phyloP scores from a whole-genome alignment of 768 basidiomycete species.

The Collybia mongolica region DNA sequence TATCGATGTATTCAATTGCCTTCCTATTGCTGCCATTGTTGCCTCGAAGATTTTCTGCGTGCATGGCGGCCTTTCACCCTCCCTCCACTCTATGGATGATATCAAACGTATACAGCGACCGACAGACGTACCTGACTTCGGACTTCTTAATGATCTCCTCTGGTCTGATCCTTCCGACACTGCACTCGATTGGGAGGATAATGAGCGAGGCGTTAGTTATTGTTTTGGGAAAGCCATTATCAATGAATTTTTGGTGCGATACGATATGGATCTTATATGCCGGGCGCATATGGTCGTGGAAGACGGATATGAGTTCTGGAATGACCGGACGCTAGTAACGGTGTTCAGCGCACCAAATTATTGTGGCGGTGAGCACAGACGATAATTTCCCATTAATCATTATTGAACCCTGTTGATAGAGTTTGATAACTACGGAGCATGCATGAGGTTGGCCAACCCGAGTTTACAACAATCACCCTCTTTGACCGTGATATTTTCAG shows the following conservation, averaged over 20 bases:
- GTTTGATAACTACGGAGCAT: conserved; percentile 94
- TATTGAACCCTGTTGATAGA: conserved; percentile 43
- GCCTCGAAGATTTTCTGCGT: conserved; percentile 99
- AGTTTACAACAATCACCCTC: conserved; percentile 4
- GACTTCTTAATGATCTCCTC: conserved; percentile 92
- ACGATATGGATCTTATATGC: conserved; percentile 99
- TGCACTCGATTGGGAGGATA: conserved; percentile 98
- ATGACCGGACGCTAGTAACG: conserved; percentile 96
- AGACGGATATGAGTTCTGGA: conserved; percentile 99
- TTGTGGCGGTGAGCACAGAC: conserved; percentile 77
- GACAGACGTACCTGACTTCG: conserved; percentile 98
- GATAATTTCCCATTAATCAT: conserved; percentile 6
- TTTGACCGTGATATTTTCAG: conserved; percentile 34
- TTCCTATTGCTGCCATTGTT: conserved; percentile 97
- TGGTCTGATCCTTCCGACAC: conserved; percentile 99
- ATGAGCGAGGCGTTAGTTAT: conserved; percentile 97
- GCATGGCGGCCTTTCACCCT: conserved; percentile 93
- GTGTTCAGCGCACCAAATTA: conserved; percentile 99
- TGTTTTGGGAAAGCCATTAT: conserved; percentile 98
- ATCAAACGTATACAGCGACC: conserved; percentile 97
- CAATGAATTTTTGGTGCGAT: conserved; percentile 90
- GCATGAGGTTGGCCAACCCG: conserved; percentile 70
- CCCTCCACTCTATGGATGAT: conserved; percentile 95
- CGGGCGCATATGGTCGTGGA: conserved; percentile 99
- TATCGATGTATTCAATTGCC: conserved; percentile 98